Evolutionary conservation across 768 basidiomycete species (phyloP), one percentile per base, ranked within the genome.

Genomic region (Suillus hirtellus): DNA sequence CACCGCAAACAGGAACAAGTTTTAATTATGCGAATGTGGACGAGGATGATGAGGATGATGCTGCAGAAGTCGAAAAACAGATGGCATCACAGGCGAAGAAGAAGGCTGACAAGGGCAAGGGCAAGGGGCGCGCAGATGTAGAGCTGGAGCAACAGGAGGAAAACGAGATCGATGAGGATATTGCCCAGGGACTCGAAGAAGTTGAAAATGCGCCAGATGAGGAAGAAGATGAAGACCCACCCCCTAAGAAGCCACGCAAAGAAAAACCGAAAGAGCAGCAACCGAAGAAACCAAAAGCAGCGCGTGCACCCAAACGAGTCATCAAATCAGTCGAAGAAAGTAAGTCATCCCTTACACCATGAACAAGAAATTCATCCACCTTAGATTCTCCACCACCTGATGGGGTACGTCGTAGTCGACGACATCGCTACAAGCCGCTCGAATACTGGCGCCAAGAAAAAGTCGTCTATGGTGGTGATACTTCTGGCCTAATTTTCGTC

Each of bases 391-490:
- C 66, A 31, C 62, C 66, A 12, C 75, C 71, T 31, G 75, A 74
- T 0, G 89, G 88, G 27, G 78, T 91, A 2, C 88, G 95, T 19
- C 87, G 90, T 58, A 89, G 93, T 37, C 78, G 78, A 55, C 87
- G 96, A 27, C 79, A 83, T 60, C 86, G 86, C 38, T 87, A 86
- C 68, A 77, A 78, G 56, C 96, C 96, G 4, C 79, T 99, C 42
- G 91, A 93, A 46, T 96, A 84, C 80, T 99, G 96, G 96, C 86
- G 95, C n/a, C 86, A 87, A 67, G 96, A 99, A 77, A 89, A 87
- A 65, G 84, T 94, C 27, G 88, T 95, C 2, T 98, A 94, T 69
- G 89, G 89, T 7, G 83, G 87, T 24, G 81, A 83, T 14, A 77
- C 81, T 10, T 80, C 81, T 8, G 84, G 80, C 27, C 65, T 76